These are phyloP conservation scores for Schizopora paradoxa DNA, from an alignment of 1,284 basidiomycete genomes.

Conservation along the genomic window DNA sequence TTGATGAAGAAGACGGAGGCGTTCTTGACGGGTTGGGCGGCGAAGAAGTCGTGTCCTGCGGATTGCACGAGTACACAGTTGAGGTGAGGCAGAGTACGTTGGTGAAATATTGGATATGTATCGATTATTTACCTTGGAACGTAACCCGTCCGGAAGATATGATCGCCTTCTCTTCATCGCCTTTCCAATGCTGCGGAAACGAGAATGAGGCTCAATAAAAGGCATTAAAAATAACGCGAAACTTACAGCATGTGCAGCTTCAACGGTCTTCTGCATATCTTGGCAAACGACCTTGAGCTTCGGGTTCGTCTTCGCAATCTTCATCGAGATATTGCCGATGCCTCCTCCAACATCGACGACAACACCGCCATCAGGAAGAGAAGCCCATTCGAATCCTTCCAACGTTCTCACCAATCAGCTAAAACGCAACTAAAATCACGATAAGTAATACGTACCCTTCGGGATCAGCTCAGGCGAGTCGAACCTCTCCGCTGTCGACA, in stretches of 20 bases:
- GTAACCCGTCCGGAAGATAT: conserved; percentile 12
- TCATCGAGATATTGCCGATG: conserved; percentile 11
- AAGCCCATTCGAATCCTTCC: conserved; percentile 11
- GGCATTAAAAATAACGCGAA: no score
- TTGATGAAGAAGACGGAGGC: conserved; percentile 24
- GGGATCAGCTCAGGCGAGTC: conserved; percentile 27
- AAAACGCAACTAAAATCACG: not conserved
- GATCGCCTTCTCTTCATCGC: conserved; percentile 5
- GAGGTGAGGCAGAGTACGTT: no score
- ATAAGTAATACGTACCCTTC: no score
- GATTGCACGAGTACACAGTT: not conserved
- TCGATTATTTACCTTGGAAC: conserved; percentile 7
- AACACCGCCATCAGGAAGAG: not conserved
- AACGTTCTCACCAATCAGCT: conserved; percentile 26
- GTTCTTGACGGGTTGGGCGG: conserved; percentile 21
- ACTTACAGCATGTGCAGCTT: conserved; percentile 6
- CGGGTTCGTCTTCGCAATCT: conserved; percentile 8
- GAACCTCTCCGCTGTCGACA: conserved; percentile 27
- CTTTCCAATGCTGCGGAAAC: not conserved
- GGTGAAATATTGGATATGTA: not conserved
- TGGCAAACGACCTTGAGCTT: conserved; percentile 18
- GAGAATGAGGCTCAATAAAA: no score
- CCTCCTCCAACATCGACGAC: conserved; percentile 22
- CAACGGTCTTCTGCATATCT: conserved; percentile 18
- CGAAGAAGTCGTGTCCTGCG: conserved; percentile 27